These are phyloP conservation scores for Lagenaria siceraria DNA, from an alignment of 306 rosid genomes.

Conservation along the genomic window DNA sequence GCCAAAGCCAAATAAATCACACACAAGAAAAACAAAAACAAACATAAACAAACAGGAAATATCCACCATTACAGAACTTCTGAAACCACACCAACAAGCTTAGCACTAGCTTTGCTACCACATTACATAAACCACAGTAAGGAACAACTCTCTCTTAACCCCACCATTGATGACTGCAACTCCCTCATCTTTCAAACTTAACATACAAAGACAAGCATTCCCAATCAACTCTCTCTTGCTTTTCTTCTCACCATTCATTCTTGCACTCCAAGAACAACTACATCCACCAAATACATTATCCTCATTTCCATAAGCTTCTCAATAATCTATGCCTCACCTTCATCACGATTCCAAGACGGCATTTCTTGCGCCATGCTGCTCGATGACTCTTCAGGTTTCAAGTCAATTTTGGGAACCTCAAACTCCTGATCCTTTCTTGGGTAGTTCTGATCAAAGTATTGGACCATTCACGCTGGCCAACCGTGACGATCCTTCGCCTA, in stretches of 20 bases:
- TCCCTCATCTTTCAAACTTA: constrained; percentile 51
- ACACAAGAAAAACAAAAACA: neutral
- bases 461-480: constrained; percentile 19
- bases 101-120: neutral
- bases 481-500: constrained; percentile 23
- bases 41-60: neutral
- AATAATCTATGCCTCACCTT: neutral
- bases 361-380: neutral
- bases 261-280: constrained; percentile 54
- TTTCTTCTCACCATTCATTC: constrained; percentile 37
- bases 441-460: constrained; percentile 41
- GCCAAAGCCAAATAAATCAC: neutral
- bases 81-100: neutral
- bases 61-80: neutral
- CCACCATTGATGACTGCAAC: constrained; percentile 78
- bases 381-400: constrained; percentile 8
- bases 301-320: constrained; percentile 37
- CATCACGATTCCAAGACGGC: neutral
- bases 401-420: constrained; percentile 24
- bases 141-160: constrained; percentile 8
- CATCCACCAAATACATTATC: constrained; percentile 45
- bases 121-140: neutral
- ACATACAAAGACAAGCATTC: constrained; percentile 55
- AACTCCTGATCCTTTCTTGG: constrained; percentile 40
- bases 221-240: constrained; percentile 49